Evolutionary conservation across 2,329 filamentous ascomycete genomes (phyloP), one percentile per base, ranked within the genome.

Genomic region (Diaporthe velutina): DNA sequence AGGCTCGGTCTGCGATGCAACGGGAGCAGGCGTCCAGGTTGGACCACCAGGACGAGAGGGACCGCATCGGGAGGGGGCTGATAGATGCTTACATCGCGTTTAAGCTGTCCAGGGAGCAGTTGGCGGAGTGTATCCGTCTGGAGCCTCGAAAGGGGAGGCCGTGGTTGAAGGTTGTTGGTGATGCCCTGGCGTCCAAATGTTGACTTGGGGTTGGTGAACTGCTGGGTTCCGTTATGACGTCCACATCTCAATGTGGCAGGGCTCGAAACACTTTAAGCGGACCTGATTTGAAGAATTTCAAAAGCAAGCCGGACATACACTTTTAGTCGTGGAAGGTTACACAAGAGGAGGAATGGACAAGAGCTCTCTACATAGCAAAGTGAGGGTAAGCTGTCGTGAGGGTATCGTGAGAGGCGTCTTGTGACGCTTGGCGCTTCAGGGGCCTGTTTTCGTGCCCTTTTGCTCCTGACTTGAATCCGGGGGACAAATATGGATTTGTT

Each of bases 21-120:
- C 25, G n/a, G 30, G 74, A 71, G 40, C 35, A 35, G 4, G 10
- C 25, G 22, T 38, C 30, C 15, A 48, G 52, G 7, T 17, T 64
- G 10, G 35, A 15, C 3, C 54, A 30, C 40, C 60, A 13, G 12
- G 68, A 71, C 25, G 22, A 40, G 17, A 19, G 22, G 3, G 75
- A 75, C 22, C 50, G 58, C 9, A 45, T 61, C 4, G 73, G 73
- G 30, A 76, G 64, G 48, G 50, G 50, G 6, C 73, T 76, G 4
- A 73, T 75, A 17, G 75, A 75, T 28, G 70, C 75, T 15, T 52
- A 74, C 22, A 68, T 74, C 40, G 45, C 73, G 28, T 76, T 73
- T 38, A 70, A 55, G 54, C 28, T 76, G 4, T 76, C 74, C 9
- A 50, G 55, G 15, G 68, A 22, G 6, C 72, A 74, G 54, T 17